These are phyloP conservation scores for Chlorella sp. DNA, from an alignment of 139 green algal genomes.

Conservation along the genomic window DNA sequence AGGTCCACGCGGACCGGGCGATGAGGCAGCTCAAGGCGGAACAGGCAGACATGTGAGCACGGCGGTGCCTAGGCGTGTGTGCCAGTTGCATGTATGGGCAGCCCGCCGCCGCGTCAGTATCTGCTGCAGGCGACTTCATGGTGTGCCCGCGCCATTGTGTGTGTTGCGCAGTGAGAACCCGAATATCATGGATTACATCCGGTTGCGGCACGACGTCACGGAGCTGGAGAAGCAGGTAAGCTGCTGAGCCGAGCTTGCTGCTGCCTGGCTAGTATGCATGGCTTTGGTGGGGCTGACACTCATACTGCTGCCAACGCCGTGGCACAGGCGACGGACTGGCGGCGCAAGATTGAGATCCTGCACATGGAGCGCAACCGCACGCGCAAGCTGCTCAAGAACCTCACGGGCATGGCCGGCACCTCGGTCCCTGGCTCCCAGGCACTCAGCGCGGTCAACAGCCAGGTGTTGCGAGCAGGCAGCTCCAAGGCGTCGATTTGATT, in stretches of 20 bases:
- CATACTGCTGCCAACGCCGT: background rate
- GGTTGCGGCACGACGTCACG: constrained; percentile 57
- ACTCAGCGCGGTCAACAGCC: too few species aligned
- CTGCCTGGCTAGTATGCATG: background rate
- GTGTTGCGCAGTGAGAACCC: constrained; percentile 46
- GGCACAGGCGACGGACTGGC: constrained; percentile 54
- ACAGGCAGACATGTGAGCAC: constrained; percentile 52
- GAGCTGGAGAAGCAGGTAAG: constrained; percentile 61
- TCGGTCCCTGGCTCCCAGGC: too few species aligned
- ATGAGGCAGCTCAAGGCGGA: constrained; percentile 45
- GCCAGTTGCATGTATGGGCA: too few species aligned
- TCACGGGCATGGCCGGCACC: constrained; percentile 3
- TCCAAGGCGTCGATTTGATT: too few species aligned
- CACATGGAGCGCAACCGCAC: constrained; percentile 47
- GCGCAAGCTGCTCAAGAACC: constrained; percentile 6
- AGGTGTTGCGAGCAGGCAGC: too few species aligned
- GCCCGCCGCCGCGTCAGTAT: too few species aligned
- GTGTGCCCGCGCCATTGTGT: background rate
- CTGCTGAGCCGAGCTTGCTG: background rate
- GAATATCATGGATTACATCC: constrained; percentile 83
- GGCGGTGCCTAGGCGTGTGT: too few species aligned
- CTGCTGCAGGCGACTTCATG: background rate
- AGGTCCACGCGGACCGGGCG: constrained; percentile 15
- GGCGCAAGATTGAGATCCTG: constrained; percentile 67
- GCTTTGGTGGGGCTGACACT: too few species aligned